Evolutionary conservation across 345 rosid genomes (phyloP).

Genomic region (Rhodamnia argentea): DNA sequence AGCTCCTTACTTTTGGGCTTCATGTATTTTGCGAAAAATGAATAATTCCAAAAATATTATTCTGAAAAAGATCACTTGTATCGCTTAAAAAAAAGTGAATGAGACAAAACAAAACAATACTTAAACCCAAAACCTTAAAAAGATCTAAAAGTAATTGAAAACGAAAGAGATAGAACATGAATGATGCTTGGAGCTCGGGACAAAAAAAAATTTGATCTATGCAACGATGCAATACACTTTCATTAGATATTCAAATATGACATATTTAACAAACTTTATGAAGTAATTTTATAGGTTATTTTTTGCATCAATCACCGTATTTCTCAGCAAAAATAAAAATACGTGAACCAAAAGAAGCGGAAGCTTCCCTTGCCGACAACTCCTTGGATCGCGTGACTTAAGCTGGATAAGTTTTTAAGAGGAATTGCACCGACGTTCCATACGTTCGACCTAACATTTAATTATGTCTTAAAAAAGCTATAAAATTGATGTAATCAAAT

Average conservation of each 20-base stretch:
- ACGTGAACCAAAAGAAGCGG: not conserved
- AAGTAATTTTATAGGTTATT: not conserved
- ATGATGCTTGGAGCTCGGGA: not conserved
- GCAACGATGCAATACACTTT: not conserved
- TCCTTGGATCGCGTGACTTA: not conserved
- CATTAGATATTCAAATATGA: not conserved
- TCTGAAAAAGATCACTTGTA: too few relatives aligned
- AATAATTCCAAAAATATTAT: too few relatives aligned
- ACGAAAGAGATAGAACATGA: not conserved
- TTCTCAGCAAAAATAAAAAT: not conserved
- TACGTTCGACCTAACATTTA: fast-evolving
- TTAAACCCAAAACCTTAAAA: too few relatives aligned
- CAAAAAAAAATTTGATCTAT: not conserved
- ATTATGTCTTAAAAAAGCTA: not conserved
- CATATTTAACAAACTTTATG: not conserved
- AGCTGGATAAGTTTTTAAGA: not conserved
- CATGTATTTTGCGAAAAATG: too few relatives aligned
- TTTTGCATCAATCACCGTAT: not conserved
- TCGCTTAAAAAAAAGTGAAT: too few relatives aligned
- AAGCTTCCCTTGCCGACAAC: not conserved
- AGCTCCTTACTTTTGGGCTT: too few relatives aligned
- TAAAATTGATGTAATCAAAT: not conserved
- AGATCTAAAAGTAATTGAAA: not conserved
- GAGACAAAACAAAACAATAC: too few relatives aligned
- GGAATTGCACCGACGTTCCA: not conserved